These are phyloP conservation scores for Beta lomatogona DNA, from an alignment of 179 eudicot species.

Conservation along the genomic window DNA sequence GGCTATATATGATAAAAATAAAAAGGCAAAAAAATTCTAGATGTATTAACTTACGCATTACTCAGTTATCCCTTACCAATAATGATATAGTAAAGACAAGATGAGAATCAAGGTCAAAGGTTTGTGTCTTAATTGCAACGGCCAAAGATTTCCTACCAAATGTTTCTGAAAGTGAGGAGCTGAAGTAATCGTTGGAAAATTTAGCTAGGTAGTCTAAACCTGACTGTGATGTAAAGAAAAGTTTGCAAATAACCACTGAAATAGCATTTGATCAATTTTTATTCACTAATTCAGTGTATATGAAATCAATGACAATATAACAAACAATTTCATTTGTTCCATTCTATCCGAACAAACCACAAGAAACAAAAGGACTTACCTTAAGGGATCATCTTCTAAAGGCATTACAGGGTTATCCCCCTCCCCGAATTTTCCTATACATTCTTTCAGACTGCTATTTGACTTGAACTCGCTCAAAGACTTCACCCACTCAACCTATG, in stretches of 20 bases:
- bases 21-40: constrained; percentile 9
- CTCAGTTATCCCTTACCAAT: constrained; percentile 7
- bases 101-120: constrained; percentile 9
- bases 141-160: constrained; percentile 12
- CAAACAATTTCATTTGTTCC: background rate
- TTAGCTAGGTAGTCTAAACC: background rate
- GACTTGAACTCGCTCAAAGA: too few relatives aligned
- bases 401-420: background rate
- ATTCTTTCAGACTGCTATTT: too few relatives aligned
- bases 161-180: constrained; percentile 14
- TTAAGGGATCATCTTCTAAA: background rate
- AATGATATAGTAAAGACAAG: background rate
- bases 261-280: background rate
- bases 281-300: background rate
- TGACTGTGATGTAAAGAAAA: too few relatives aligned
- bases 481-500: too few relatives aligned
- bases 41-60: background rate
- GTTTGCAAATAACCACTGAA: too few relatives aligned
- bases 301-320: constrained; percentile 8
- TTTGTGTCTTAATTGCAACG: constrained; percentile 9
- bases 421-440: too few relatives aligned
- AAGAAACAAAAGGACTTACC: constrained; percentile 8
- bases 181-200: constrained; percentile 9
- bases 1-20: background rate
- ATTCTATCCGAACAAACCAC: background rate